These are phyloP conservation scores for Saccharomyces eubayanus DNA, from an alignment of 805 yeast species.

Conservation along the genomic window DNA sequence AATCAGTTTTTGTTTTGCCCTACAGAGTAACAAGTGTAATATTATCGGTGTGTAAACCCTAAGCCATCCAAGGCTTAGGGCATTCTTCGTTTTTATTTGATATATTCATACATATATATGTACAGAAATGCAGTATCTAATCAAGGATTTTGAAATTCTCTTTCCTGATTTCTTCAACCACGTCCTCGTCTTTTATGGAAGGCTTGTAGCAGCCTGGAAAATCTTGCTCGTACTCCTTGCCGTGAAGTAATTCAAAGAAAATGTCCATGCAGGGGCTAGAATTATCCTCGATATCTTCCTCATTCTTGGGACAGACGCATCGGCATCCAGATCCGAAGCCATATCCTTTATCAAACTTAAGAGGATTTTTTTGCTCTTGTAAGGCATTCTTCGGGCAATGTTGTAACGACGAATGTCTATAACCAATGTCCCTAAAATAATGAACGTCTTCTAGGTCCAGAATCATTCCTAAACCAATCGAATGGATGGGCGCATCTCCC, in stretches of 20 bases:
- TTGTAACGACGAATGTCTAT: slow-evolving; percentile 66
- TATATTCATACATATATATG: not conserved
- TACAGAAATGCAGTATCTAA: not conserved
- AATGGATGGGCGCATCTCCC: slow-evolving; percentile 97
- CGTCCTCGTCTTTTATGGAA: slow-evolving; percentile 3
- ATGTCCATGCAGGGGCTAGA: slow-evolving; percentile 43
- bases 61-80: not conserved
- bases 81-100: not conserved
- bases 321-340: slow-evolving; percentile 70
- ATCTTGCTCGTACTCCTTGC: slow-evolving; percentile 3
- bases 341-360: slow-evolving; percentile 30
- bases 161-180: slow-evolving; percentile 1
- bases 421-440: slow-evolving; percentile 89
- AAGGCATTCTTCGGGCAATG: slow-evolving; percentile 69
- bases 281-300: slow-evolving; percentile 48
- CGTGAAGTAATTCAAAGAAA: slow-evolving; percentile 37
- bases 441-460: slow-evolving; percentile 65
- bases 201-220: slow-evolving; percentile 7
- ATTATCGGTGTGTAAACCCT: not conserved
- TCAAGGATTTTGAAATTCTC: not conserved
- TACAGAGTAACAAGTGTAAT: not conserved
- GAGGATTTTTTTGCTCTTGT: slow-evolving; percentile 23
- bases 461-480: slow-evolving; percentile 75
- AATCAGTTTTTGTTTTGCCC: not conserved
- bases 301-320: slow-evolving; percentile 61